Base-by-base conservation (phyloP, 1,284 basidiomycete genomes). In the Puccinia novopanici region DNA sequence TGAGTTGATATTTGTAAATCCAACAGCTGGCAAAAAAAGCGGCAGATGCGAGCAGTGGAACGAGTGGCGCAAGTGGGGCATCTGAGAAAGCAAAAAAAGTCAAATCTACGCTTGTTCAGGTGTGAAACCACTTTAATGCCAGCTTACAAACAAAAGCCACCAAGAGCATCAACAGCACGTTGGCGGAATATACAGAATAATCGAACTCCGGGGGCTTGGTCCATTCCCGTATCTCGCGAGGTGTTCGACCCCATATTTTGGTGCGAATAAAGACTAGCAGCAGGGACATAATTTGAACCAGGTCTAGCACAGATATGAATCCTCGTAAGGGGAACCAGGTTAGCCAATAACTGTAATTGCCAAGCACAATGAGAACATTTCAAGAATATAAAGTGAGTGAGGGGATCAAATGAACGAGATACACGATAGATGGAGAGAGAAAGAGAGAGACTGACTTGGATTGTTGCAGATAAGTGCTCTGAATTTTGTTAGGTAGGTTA, bases 271-370 rank as follows among this genome's bases (percentile, higher is more conserved):
- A 95, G 27, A 95, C 90, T 88, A 92, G 90, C 17, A 95, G 84
- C 48, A 99, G 89, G 85, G 97, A 96, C 87, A 98, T 87, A 77
- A 98, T 90, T 86, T 99, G 97, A 6, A 96, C 95, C 59, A 99
- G 88, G 85, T 99, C 97, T 84, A 98, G 98, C 81, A 98, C 87
- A 34, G 91, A 91, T 65, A 98, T 89, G 89, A 97, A 97, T 42
- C 95, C 95, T 84, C 95, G 93, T 50, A 98, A 89, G 89, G 95
- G 94, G 88, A 96, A 93, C 87, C 92, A 96, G 9, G 94, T 96
- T 72, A 98, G 87, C 95, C 95, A 98, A 86, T 95, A 95, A 40
- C 92, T 92, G 4, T 91, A 88, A 95, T 0, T 93, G 87, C 84
- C 92, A 91, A 84, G 97, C 92, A 22, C 86, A 88, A 9, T 45